A percentile compares a stretch with the other conserved stretches of the same genome.
These are phyloP conservation scores for Jaenimonas drosophilae DNA, from an alignment of 208 protist genomes.

Conservation along the genomic window DNA sequence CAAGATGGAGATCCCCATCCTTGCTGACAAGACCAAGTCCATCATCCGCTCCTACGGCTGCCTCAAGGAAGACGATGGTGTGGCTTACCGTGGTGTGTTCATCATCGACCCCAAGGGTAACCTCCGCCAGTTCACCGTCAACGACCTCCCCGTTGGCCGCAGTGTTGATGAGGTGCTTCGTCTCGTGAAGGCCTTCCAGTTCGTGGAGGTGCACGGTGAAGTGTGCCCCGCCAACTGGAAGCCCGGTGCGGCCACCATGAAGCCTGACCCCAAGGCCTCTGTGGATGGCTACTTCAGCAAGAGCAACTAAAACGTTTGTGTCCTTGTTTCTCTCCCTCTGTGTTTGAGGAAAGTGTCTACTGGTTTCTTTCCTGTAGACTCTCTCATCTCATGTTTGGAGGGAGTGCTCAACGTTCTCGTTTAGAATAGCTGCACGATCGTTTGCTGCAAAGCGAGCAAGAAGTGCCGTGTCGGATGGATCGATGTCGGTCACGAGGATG, in stretches of 20 bases:
- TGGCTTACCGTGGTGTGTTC: slow-evolving; percentile 90
- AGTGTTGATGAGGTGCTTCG: slow-evolving; percentile 92
- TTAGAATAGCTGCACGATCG: no score
- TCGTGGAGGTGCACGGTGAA: slow-evolving; percentile 90
- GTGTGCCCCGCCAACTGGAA: slow-evolving; percentile 95
- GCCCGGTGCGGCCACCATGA: slow-evolving; percentile 86
- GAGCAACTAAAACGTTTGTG: slow-evolving; percentile 13
- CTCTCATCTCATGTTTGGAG: no score
- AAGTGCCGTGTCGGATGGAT: no score
- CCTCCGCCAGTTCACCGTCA: slow-evolving; percentile 90
- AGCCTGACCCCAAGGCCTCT: slow-evolving; percentile 84
- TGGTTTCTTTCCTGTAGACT: no score
- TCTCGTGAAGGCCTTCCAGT: slow-evolving; percentile 95
- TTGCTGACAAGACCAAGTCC: slow-evolving; percentile 93
- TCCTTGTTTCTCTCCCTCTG: no score
- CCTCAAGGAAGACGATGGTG: slow-evolving; percentile 85
- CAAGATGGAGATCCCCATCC: slow-evolving; percentile 91
- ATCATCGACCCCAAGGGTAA: slow-evolving; percentile 93
- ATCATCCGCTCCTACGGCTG: slow-evolving; percentile 91
- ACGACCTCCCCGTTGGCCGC: slow-evolving; percentile 94
- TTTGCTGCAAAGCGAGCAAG: no score
- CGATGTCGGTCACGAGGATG: no score
- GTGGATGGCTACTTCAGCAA: slow-evolving; percentile 87
- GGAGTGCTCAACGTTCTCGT: no score
- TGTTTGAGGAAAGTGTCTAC: no score